These are phyloP conservation scores for Tolypocladium nubicola DNA, from an alignment of 2,329 filamentous ascomycete genomes.

Conservation along the genomic window DNA sequence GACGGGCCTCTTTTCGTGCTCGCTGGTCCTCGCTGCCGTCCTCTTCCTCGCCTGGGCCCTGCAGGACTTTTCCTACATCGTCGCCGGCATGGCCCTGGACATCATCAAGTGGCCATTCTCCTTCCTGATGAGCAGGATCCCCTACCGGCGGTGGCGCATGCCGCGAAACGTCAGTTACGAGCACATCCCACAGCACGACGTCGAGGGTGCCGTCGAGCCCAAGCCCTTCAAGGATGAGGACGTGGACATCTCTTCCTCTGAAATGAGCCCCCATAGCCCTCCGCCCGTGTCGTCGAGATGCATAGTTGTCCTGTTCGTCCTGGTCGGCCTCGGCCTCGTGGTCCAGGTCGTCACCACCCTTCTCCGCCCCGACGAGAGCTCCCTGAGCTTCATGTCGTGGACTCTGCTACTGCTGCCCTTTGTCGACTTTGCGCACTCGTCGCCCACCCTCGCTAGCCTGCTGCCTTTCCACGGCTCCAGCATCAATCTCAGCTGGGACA, in stretches of 20 bases:
- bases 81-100: conserved; percentile 9
- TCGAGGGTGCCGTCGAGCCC: conserved; percentile 5
- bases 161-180: conserved; percentile 2
- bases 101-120: conserved; percentile 9
- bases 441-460: conserved; percentile 16
- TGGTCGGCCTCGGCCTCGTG: conserved; percentile 13
- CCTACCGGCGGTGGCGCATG: conserved; percentile 1
- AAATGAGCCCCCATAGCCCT: neutral
- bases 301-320: conserved; percentile 7
- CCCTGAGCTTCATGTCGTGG: conserved; percentile 24
- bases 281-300: neutral
- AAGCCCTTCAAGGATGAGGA: conserved; percentile 4
- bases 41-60: conserved; percentile 8
- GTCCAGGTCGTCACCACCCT: conserved; percentile 13
- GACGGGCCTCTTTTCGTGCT: conserved; percentile 12
- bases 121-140: conserved; percentile 6
- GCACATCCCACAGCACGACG: conserved; percentile 7
- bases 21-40: conserved; percentile 4
- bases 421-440: conserved; percentile 20
- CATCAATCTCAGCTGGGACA: conserved; percentile 15
- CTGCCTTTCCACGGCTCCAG: conserved; percentile 13
- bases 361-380: conserved; percentile 19
- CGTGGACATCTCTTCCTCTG: neutral
- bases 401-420: conserved; percentile 21
- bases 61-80: conserved; percentile 11